A percentile compares a stretch with the other conserved stretches of the same genome.
These are phyloP conservation scores for Ophiostoma sp. DNA, from an alignment of 2,329 filamentous ascomycete species.

Conservation along the genomic window DNA sequence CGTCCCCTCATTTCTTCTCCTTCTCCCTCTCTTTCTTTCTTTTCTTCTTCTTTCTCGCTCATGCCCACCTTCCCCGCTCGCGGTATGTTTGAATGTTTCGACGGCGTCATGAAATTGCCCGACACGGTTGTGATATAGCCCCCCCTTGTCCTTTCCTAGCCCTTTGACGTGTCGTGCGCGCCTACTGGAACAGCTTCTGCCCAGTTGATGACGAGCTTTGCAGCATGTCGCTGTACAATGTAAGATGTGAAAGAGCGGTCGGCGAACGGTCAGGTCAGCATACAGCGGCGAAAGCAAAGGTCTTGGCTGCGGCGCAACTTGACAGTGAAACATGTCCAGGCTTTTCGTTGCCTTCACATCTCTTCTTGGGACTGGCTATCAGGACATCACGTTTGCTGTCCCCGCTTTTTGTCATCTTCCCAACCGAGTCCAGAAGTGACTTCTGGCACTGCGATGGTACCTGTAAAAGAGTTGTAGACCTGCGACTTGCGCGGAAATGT, in stretches of 20 bases:
- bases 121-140: not conserved
- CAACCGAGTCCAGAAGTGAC: too few species aligned
- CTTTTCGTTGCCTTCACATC: not conserved
- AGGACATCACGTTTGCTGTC: too few species aligned
- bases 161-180: not conserved
- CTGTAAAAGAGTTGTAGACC: too few species aligned
- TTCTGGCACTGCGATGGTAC: too few species aligned
- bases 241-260: conserved; percentile 8
- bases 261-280: not conserved
- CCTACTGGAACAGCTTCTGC: not conserved
- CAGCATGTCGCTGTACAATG: not conserved
- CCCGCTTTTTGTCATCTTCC: too few species aligned
- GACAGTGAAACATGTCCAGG: conserved; percentile 10
- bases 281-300: not conserved
- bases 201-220: not conserved
- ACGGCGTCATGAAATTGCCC: not conserved
- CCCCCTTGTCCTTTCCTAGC: not conserved
- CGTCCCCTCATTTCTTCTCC: not conserved
- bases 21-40: not conserved
- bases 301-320: conserved; percentile 9
- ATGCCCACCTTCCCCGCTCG: not conserved
- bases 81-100: not conserved
- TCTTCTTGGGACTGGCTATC: too few species aligned
- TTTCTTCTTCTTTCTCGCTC: not conserved
- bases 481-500: too few species aligned